These are phyloP conservation scores for Casuarina cunninghamiana DNA, from an alignment of 306 rosid species.

Conservation along the genomic window DNA sequence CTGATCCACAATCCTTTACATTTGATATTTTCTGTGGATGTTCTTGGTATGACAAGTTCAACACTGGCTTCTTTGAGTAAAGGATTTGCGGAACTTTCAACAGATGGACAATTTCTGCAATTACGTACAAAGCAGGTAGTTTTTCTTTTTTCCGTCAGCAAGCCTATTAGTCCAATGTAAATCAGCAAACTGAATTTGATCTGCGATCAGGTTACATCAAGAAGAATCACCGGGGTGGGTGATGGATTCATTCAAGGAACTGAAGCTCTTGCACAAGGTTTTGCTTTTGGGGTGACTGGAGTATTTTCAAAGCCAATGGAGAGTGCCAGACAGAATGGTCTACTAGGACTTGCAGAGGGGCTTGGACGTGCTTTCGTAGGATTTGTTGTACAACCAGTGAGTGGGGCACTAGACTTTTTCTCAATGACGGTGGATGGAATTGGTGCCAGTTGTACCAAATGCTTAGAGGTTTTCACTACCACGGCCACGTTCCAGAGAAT, in stretches of 20 bases:
- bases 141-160: constrained; percentile 8
- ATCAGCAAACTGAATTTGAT: constrained; percentile 29
- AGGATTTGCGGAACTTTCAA: constrained; percentile 97
- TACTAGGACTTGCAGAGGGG: constrained; percentile 89
- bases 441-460: constrained; percentile 93
- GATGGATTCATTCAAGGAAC: constrained; percentile 95
- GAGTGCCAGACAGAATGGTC: constrained; percentile 90
- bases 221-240: constrained; percentile 96
- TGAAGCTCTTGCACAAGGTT: constrained; percentile 94
- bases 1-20: constrained; percentile 95
- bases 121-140: constrained; percentile 92
- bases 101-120: constrained; percentile 92
- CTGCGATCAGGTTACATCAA: constrained; percentile 71
- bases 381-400: constrained; percentile 88
- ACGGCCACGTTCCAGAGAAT: constrained; percentile 64
- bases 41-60: constrained; percentile 98
- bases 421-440: constrained; percentile 97
- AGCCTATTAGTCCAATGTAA: constrained; percentile 10
- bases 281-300: constrained; percentile 96
- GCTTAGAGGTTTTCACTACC: constrained; percentile 82
- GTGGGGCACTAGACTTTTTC: constrained; percentile 97
- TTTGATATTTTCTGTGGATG: constrained; percentile 89
- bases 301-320: constrained; percentile 92
- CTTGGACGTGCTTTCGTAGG: constrained; percentile 93
- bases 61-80: constrained; percentile 89